Base-by-base conservation (phyloP, 805 yeast species). In the Candida suzukii region DNA sequence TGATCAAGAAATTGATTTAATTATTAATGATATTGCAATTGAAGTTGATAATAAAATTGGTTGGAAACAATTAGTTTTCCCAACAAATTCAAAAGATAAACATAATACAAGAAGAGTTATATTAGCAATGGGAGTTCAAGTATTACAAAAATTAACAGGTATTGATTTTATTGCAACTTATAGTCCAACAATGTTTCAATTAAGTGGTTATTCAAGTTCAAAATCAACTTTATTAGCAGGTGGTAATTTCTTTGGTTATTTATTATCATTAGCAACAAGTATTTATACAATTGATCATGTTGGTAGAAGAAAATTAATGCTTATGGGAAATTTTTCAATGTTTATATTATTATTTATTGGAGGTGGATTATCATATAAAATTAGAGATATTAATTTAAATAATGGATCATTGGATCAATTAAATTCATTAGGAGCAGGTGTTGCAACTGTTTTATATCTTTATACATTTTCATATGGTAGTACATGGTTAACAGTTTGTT, bases 341-440 rank as follows among this genome's bases (percentile, higher is more conserved):
- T 54, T 68, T 41, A 52, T 62, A 41, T 64, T 70, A 34, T 66
- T 70, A 58, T 63, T 68, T 48, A 57, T 72, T 43, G 70, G 70
- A 40, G 76, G 61, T 24, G 58, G 58, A 32, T 46, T 57, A 45
- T 44, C 57, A 16, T 40, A 40, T 20, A 40, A 40, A 24, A 35
- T 40, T 21, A 20, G 39, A n/a, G 25, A 33, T 19, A 35, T 20
- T 40, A n/a, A n/a, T n/a, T n/a, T n/a, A n/a, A n/a, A n/a, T n/a
- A n/a, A n/a, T n/a, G n/a, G 26, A 11, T 24, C 26, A 24, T 8
- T 7, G 26, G 46, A 48, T 19, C 56, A 61, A n/a, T 48, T 53
- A 32, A 43, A 57, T 16, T 39, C 53, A 9, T 54, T 47, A 19
- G 68, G 67, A 24, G 54, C 65, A 14, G 43, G 40, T n/a, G 69